Base-by-base conservation (phyloP, 257 asterid genomes). In the Avicennia marina region DNA sequence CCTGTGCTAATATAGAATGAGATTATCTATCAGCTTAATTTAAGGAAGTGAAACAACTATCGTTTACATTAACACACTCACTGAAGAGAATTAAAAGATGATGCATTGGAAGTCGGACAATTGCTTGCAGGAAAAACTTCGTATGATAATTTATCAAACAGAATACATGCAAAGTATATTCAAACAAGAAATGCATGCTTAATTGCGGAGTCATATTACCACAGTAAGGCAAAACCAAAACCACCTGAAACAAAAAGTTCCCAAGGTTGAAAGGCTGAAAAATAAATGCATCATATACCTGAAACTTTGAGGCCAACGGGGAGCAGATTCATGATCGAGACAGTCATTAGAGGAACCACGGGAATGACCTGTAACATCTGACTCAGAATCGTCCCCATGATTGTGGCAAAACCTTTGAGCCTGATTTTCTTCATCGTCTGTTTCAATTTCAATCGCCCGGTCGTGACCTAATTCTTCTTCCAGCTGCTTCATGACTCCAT, bases 291-390 rank as follows among this genome's bases (percentile, higher is more conserved):
- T 20, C 11, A 48, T 6, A n/a, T 46, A 90, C 96, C 98, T 69
- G 50, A 81, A 87, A 62, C 90, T 90, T 64, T 84, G 91, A 58
- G 98, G 98, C 98, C 98, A 90, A 17, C 44, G 22, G 27, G 79
- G 65, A 27, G 63, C 57, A 55, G 63, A 22, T 65, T 68, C 73
- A n/a, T 47, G 38, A 59, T 63, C 82, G 16, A 58, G 13, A 63
- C 25, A 38, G 57, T 34, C 50, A 50, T 11, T 5, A 0, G 87
- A 80, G 64, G 59, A 65, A 20, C 19, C 31, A 9, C 60, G 56
- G 2, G 83, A 65, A 0, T 75, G 72, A 21, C 31, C 53, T 0
- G 67, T 68, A 13, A 20, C 11, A 16, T 87, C 96, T 19, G 96
- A 87, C 65, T 81, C 98, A 49, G 78, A 56, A 66, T 87, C 86